Conservation (phyloP, 2,329 filamentous ascomycete species). For the Huntiella abstrusa region DNA sequence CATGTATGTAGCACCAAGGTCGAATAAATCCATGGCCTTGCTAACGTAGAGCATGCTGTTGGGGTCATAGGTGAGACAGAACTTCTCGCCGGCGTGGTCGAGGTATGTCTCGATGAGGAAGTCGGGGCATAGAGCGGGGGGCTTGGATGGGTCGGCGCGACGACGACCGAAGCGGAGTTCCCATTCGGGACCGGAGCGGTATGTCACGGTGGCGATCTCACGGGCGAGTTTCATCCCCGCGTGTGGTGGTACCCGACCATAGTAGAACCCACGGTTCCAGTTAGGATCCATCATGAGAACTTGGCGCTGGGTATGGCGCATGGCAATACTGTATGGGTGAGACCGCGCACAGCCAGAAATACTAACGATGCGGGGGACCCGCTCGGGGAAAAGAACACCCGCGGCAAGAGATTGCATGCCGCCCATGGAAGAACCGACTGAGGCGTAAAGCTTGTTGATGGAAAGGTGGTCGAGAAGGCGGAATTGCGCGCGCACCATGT, state of each 20-base stretch:
- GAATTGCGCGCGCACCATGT: constrained; percentile 96
- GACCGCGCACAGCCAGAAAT: constrained; percentile 88
- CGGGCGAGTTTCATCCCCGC: constrained; percentile 94
- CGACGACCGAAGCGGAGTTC: constrained; percentile 81
- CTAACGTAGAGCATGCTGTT: constrained; percentile 93
- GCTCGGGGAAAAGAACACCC: constrained; percentile 62
- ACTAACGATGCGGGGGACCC: constrained; percentile 66
- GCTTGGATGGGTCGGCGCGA: constrained; percentile 67
- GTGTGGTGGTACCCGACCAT: constrained; percentile 72
- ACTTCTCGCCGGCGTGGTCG: constrained; percentile 95
- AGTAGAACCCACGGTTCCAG: constrained; percentile 92
- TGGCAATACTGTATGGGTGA: constrained; percentile 95
- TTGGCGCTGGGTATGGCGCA: constrained; percentile 94
- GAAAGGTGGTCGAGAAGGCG: constrained; percentile 62
- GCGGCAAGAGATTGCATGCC: constrained; percentile 93
- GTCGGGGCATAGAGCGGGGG: constrained; percentile 86
- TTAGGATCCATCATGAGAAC: constrained; percentile 98
- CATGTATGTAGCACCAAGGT: constrained; percentile 60
- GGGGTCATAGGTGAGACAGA: constrained; percentile 87
- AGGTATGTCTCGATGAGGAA: constrained; percentile 97
- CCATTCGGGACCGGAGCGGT: constrained; percentile 92
- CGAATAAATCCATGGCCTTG: constrained; percentile 98
- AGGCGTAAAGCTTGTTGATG: constrained; percentile 67
- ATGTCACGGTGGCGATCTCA: constrained; percentile 94
- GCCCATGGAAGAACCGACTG: constrained; percentile 92